Evolutionary conservation across 2,329 filamentous ascomycete genomes (phyloP).

Genomic region (Fusarium camptoceras): DNA sequence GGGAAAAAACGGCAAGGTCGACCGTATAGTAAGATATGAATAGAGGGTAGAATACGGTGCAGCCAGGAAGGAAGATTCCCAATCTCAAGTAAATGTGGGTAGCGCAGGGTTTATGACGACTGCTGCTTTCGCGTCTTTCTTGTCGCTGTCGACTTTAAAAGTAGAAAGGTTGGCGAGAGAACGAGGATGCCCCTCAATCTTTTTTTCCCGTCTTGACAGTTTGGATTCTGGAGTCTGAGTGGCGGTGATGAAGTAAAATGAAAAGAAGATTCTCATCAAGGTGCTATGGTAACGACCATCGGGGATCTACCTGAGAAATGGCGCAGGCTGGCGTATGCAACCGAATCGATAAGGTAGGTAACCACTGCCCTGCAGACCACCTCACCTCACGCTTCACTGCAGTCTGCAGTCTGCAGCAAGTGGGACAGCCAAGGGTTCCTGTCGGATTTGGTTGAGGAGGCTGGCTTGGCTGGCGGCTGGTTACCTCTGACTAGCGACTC

Average conservation of each 20-base stretch:
- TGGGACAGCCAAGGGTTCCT: conserved; percentile 15
- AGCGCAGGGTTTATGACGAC: conserved; percentile 35
- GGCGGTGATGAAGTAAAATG: conserved; percentile 1
- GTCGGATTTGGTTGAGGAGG: conserved; percentile 6
- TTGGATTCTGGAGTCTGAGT: neutral
- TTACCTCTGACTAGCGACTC: conserved; percentile 2
- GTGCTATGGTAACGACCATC: conserved; percentile 12
- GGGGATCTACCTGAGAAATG: conserved; percentile 17
- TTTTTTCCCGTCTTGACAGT: neutral
- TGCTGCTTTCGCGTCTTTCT: conserved; percentile 28
- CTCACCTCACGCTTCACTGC: conserved; percentile 2
- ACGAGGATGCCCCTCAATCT: conserved; percentile 5
- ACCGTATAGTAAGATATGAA: conserved; percentile 32
- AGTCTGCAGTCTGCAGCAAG: neutral
- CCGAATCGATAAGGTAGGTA: conserved; percentile 19
- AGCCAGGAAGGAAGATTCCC: conserved; percentile 26
- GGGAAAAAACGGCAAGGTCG: conserved; percentile 25
- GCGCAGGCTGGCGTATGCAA: conserved; percentile 21
- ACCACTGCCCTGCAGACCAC: conserved; percentile 15
- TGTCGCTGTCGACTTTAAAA: neutral
- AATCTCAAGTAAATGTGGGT: conserved; percentile 37
- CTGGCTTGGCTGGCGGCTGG: neutral
- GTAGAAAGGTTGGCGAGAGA: conserved; percentile 9
- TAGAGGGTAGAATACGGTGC: conserved; percentile 20
- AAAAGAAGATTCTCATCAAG: neutral